Conservation (phyloP, 1,284 basidiomycete species). For the Anthracocystis setariae region DNA sequence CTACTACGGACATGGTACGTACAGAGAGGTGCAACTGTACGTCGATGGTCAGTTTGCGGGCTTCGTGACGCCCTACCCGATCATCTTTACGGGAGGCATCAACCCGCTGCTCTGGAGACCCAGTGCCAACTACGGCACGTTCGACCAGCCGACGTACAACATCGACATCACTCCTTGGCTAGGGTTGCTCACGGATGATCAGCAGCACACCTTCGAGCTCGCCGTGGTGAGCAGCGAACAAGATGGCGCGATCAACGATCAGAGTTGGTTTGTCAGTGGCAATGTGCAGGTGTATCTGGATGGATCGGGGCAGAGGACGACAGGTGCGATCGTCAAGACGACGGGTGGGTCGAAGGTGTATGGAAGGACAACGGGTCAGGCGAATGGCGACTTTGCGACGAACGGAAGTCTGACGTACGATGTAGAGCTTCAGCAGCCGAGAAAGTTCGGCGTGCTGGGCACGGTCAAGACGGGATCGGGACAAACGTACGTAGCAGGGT, state of each 20-base stretch:
- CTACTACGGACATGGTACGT: constrained; percentile 70
- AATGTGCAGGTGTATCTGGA: constrained; percentile 72
- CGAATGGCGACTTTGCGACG: constrained; percentile 16
- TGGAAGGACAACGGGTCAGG: constrained; percentile 9
- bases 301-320: constrained; percentile 30
- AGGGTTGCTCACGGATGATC: constrained; percentile 76
- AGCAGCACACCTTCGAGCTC: constrained; percentile 76
- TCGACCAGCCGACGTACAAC: constrained; percentile 81
- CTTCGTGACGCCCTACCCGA: constrained; percentile 79
- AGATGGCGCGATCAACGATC: constrained; percentile 73
- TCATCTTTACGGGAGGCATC: constrained; percentile 83
- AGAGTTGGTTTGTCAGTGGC: constrained; percentile 79
- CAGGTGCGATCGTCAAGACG: constrained; percentile 19
- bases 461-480: constrained; percentile 31
- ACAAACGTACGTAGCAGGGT: constrained; percentile 12
- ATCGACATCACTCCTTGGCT: constrained; percentile 82
- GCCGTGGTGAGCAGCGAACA: constrained; percentile 78
- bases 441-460: constrained; percentile 22
- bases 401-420: constrained; percentile 22
- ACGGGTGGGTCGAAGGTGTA: constrained; percentile 9
- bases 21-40: constrained; percentile 81
- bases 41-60: constrained; percentile 80
- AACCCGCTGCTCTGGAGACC: constrained; percentile 80
- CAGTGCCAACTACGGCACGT: constrained; percentile 79
- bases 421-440: constrained; percentile 4